Evolutionary conservation across 164 flowering plant species (phyloP).

Genomic region (Magnolia changhungtana): DNA sequence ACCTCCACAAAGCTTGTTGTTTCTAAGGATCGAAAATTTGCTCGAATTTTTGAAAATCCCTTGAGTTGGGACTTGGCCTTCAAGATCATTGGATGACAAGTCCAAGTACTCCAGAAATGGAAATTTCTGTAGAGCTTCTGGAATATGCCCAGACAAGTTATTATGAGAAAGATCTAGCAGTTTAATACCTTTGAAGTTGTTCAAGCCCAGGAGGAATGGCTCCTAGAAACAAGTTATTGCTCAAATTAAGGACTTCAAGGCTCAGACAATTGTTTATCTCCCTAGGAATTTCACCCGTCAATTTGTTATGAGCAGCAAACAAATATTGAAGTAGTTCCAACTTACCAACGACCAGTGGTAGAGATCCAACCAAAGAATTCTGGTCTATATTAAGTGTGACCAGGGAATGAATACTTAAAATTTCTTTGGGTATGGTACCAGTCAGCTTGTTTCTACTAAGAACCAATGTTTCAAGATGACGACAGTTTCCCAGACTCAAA

Average conservation of each 20-base stretch:
- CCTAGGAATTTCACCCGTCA: too few species aligned
- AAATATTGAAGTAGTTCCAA: too few species aligned
- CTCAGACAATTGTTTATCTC: too few species aligned
- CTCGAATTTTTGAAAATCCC: conserved; percentile 22
- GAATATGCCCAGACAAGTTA: conserved; percentile 13
- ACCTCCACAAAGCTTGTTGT: conserved; percentile 14
- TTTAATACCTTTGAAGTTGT: neutral
- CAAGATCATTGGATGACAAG: conserved; percentile 17
- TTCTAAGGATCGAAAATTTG: conserved; percentile 18
- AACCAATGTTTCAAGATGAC: too few species aligned
- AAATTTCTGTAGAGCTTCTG: neutral
- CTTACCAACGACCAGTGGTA: too few species aligned
- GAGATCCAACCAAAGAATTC: too few species aligned
- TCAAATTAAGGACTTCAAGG: neutral
- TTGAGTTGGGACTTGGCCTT: conserved; percentile 14
- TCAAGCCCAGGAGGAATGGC: neutral
- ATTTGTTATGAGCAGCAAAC: too few species aligned
- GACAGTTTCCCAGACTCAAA: too few species aligned
- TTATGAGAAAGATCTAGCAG: conserved; percentile 10
- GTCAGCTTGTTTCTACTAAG: too few species aligned
- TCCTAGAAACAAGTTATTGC: neutral
- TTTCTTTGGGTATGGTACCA: too few species aligned
- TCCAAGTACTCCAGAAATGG: neutral
- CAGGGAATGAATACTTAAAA: too few species aligned
- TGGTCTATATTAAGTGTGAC: too few species aligned